These are phyloP conservation scores for Podospora anserina DNA, from an alignment of 495 filamentous ascomycete species.

Conservation along the genomic window DNA sequence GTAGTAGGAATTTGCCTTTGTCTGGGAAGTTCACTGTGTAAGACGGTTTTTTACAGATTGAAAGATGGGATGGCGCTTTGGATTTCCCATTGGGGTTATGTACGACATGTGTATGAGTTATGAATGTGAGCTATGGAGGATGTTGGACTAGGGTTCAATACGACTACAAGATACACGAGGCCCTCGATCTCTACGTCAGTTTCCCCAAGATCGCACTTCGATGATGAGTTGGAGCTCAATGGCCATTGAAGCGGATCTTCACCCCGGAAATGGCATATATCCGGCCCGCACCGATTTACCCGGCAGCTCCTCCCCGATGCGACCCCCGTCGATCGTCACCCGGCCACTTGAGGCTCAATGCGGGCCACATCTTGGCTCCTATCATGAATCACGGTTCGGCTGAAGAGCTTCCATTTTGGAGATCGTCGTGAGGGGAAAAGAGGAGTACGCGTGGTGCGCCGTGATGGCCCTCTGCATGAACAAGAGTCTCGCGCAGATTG, in stretches of 20 bases:
- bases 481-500: background rate
- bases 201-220: background rate
- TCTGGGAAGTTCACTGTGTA: background rate
- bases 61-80: background rate
- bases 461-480: background rate
- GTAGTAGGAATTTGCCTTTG: constrained; percentile 3
- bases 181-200: background rate
- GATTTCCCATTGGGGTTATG: background rate
- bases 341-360: background rate
- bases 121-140: background rate
- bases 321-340: background rate
- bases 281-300: background rate
- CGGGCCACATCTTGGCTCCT: background rate
- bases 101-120: background rate
- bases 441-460: background rate
- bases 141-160: background rate
- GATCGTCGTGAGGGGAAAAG: background rate
- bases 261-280: background rate
- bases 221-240: background rate
- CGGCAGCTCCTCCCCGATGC: background rate
- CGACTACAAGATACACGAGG: background rate
- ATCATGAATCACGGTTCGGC: background rate
- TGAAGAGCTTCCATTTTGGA: background rate
- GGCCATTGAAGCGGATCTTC: background rate
- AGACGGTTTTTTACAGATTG: background rate